Percentiles rank a stretch among this genome's conserved stretches.
Evolutionary conservation across 2,329 filamentous ascomycete genomes (phyloP).

Genomic region (Stachybotrys echinatus): DNA sequence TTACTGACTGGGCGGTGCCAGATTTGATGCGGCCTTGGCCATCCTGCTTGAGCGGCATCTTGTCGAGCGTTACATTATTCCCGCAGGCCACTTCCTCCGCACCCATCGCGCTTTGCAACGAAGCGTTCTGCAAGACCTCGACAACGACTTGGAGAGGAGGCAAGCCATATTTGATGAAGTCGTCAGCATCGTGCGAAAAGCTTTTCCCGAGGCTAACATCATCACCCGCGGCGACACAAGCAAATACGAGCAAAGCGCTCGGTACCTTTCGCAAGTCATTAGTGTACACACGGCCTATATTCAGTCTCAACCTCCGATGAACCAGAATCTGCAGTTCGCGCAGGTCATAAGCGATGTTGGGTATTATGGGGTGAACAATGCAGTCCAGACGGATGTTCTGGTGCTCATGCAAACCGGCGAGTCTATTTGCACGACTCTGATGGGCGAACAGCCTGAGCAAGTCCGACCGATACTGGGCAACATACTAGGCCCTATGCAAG

Average conservation of each 20-base stretch:
- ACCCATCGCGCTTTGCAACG: neutral
- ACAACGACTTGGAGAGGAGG: neutral
- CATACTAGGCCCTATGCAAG: neutral
- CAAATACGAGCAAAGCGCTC: neutral
- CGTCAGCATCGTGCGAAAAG: neutral
- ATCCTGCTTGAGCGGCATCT: neutral
- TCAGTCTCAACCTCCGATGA: neutral
- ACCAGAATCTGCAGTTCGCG: neutral
- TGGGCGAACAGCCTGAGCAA: neutral
- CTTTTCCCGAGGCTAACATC: neutral
- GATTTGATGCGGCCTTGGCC: neutral
- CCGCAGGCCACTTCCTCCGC: neutral
- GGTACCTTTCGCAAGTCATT: neutral
- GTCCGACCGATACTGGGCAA: neutral
- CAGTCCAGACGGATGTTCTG: neutral
- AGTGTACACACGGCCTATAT: neutral
- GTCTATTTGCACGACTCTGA: neutral
- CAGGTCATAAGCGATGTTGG: neutral
- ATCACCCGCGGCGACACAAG: neutral
- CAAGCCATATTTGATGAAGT: neutral
- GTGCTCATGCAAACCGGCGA: neutral
- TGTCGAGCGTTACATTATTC: neutral
- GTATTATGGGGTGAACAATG: neutral
- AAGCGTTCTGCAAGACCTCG: neutral
- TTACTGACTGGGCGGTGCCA: too few relatives aligned